Percentiles rank a stretch among this genome's conserved stretches.
Evolutionary conservation across 2,329 filamentous ascomycete species (phyloP).

Genomic region (Huntiella abstrusa): DNA sequence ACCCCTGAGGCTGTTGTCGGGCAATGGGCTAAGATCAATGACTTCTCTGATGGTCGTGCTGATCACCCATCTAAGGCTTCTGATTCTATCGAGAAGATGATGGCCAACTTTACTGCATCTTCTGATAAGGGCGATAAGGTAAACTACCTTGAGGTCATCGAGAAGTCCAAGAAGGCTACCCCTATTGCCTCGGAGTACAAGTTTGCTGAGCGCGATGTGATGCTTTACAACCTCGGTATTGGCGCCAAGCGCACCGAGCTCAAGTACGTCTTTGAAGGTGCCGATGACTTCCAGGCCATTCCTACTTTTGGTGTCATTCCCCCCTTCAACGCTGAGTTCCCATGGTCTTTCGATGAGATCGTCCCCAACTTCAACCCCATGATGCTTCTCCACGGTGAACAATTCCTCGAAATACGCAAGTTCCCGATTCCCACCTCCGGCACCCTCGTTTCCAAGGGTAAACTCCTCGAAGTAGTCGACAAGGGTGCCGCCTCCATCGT

Average conservation of each 20-base stretch:
- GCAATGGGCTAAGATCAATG: slow-evolving; percentile 58
- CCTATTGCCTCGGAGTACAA: slow-evolving; percentile 54
- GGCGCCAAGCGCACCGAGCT: slow-evolving; percentile 84
- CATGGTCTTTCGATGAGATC: slow-evolving; percentile 63
- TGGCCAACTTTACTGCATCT: slow-evolving; percentile 72
- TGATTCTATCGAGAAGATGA: slow-evolving; percentile 56
- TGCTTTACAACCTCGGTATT: slow-evolving; percentile 89
- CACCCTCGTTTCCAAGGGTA: slow-evolving; percentile 54
- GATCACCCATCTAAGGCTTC: slow-evolving; percentile 69
- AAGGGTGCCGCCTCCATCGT: slow-evolving; percentile 82
- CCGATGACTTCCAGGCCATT: slow-evolving; percentile 80
- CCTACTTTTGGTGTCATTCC: slow-evolving; percentile 95
- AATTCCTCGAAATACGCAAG: slow-evolving; percentile 87
- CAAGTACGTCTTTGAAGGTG: slow-evolving; percentile 72
- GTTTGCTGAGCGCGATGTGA: slow-evolving; percentile 72
- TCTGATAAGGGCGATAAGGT: slow-evolving; percentile 35
- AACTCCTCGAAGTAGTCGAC: slow-evolving; percentile 85
- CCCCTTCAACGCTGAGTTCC: slow-evolving; percentile 66
- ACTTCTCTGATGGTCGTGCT: slow-evolving; percentile 74
- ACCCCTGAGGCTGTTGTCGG: slow-evolving; percentile 69
- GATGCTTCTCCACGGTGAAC: slow-evolving; percentile 98
- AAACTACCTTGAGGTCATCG: slow-evolving; percentile 56
- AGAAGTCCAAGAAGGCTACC: slow-evolving; percentile 53
- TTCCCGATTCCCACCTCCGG: slow-evolving; percentile 78
- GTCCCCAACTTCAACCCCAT: slow-evolving; percentile 94